Conservation (phyloP, 176 grass and related monocot species). For the Leersia perrieri region DNA sequence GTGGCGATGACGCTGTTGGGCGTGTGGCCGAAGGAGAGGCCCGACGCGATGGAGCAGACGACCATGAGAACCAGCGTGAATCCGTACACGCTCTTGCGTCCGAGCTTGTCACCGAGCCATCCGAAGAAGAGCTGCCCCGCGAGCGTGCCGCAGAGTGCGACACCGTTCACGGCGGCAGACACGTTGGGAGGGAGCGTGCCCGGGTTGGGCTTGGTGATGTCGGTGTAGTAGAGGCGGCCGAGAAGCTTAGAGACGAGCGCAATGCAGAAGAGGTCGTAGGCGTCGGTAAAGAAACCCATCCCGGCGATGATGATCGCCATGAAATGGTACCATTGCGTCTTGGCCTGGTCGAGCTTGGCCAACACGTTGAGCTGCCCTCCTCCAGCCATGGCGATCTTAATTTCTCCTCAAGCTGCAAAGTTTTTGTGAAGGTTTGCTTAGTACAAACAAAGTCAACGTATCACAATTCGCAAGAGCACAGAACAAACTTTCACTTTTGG, state of each 20-base stretch:
- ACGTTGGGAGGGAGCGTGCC: not conserved
- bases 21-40: conserved; percentile 46
- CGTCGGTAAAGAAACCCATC: conserved; percentile 33
- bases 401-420: not conserved
- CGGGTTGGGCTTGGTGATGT: not conserved
- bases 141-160: not conserved
- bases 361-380: not conserved
- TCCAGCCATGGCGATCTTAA: not conserved
- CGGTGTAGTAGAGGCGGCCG: conserved; percentile 29
- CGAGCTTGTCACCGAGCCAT: not conserved
- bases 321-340: conserved; percentile 7
- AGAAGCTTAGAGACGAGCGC: conserved; percentile 22
- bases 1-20: conserved; percentile 45
- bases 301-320: conserved; percentile 20
- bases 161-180: not conserved
- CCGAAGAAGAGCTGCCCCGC: not conserved
- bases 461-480: too few species aligned
- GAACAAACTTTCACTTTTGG: too few species aligned
- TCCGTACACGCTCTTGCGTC: conserved; percentile 48
- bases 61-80: conserved; percentile 82
- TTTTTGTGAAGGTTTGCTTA: not conserved
- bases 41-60: conserved; percentile 49
- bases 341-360: not conserved
- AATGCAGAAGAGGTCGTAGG: conserved; percentile 13
- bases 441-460: not conserved